Conservation (phyloP, 2,329 filamentous ascomycete species). For the Alternaria gansuensis region DNA sequence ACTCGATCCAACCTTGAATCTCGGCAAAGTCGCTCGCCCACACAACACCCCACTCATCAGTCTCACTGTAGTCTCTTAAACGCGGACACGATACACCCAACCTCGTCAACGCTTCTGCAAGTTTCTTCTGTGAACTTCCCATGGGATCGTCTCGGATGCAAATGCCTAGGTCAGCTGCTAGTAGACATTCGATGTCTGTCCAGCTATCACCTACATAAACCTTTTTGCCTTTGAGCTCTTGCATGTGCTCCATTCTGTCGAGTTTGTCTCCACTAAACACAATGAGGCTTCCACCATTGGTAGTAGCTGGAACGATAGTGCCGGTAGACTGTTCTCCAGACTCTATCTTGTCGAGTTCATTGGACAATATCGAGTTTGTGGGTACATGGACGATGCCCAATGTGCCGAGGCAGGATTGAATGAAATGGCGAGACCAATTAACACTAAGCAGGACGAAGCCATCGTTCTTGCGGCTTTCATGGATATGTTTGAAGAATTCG, state of each 20-base stretch:
- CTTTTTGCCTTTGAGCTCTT: constrained; percentile 22
- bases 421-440: constrained; percentile 59
- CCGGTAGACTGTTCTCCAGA: constrained; percentile 29
- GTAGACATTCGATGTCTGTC: constrained; percentile 59
- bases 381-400: constrained; percentile 3
- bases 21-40: constrained; percentile 38
- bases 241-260: constrained; percentile 31
- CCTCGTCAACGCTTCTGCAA: constrained; percentile 48
- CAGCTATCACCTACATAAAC: constrained; percentile 60
- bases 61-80: constrained; percentile 26
- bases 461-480: constrained; percentile 11
- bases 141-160: constrained; percentile 55
- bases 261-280: constrained; percentile 56
- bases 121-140: constrained; percentile 44
- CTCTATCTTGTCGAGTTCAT: constrained; percentile 36
- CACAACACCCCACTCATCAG: constrained; percentile 30
- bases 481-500: constrained; percentile 42
- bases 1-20: constrained; percentile 19
- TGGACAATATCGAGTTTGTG: constrained; percentile 26
- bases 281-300: constrained; percentile 31
- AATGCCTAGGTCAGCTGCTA: constrained; percentile 58
- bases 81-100: constrained; percentile 39
- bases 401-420: constrained; percentile 42
- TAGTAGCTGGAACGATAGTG: constrained; percentile 19
- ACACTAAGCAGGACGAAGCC: constrained; percentile 55